These are phyloP conservation scores for Periconia digitata DNA, from an alignment of 2,329 filamentous ascomycete species.

Conservation along the genomic window DNA sequence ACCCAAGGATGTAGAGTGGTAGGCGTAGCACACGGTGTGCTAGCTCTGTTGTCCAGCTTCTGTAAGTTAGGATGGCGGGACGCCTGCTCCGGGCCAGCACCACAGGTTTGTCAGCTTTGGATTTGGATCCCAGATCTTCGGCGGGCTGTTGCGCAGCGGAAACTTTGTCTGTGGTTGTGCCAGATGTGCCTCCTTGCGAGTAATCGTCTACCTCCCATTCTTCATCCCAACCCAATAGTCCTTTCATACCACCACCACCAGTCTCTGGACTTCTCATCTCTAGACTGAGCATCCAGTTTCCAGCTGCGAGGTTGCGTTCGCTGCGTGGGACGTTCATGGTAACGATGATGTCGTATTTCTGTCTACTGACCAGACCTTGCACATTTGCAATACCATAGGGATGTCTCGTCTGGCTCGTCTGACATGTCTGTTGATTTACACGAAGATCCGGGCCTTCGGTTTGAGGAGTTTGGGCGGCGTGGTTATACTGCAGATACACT, in stretches of 20 bases:
- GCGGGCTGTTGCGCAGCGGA: conserved; percentile 1
- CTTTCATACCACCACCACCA: conserved; percentile 10
- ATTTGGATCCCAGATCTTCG: background rate
- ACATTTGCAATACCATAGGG: conserved; percentile 58
- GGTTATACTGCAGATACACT: conserved; percentile 68
- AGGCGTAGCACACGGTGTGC: conserved; percentile 47
- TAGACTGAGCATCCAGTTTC: conserved; percentile 94
- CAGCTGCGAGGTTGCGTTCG: conserved; percentile 70
- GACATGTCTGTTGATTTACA: background rate
- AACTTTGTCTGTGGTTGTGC: conserved; percentile 10
- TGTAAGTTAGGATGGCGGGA: conserved; percentile 77
- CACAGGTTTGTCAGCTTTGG: conserved; percentile 16
- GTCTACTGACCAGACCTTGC: conserved; percentile 55
- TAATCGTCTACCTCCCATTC: conserved; percentile 32
- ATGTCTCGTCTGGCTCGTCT: conserved; percentile 15
- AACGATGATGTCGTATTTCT: conserved; percentile 83
- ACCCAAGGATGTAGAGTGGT: conserved; percentile 69
- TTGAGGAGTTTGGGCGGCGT: conserved; percentile 9
- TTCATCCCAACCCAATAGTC: conserved; percentile 33
- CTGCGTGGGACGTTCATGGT: conserved; percentile 77
- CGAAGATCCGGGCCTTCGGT: background rate
- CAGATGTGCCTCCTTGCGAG: conserved; percentile 15
- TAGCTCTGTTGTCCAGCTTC: conserved; percentile 52
- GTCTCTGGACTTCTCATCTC: conserved; percentile 57
- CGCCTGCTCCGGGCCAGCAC: conserved; percentile 61